Conservation (phyloP, 2,329 filamentous ascomycete genomes). For the Myriosclerotinia curreyana region DNA sequence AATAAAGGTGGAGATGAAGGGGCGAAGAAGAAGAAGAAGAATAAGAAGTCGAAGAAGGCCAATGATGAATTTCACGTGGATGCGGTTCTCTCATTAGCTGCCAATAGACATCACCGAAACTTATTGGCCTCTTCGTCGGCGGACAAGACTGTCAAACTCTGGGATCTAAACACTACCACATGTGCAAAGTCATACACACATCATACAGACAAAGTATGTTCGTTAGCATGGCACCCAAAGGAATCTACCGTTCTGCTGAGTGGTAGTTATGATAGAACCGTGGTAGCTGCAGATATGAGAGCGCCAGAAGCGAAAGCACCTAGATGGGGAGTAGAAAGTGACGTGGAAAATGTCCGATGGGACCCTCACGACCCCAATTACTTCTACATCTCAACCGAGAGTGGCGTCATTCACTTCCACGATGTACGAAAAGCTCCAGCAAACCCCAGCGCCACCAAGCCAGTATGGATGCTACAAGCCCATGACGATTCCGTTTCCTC, state of each 20-base stretch:
- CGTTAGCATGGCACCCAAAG: conserved; percentile 84
- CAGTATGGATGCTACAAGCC: conserved; percentile 91
- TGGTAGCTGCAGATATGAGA: conserved; percentile 95
- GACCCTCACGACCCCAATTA: conserved; percentile 88
- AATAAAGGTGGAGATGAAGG: conserved; percentile 49
- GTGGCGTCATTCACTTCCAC: conserved; percentile 87
- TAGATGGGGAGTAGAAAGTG: conserved; percentile 90
- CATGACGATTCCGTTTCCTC: conserved; percentile 89
- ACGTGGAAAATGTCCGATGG: conserved; percentile 91
- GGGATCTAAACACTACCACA: conserved; percentile 88
- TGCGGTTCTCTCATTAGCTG: conserved; percentile 83
- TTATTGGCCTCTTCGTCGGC: conserved; percentile 92
- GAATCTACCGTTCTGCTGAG: conserved; percentile 87
- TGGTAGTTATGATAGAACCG: conserved; percentile 91
- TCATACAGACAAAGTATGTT: conserved; percentile 97
- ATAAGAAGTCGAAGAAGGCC: conserved; percentile 83
- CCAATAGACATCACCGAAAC: conserved; percentile 91
- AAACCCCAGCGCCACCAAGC: conserved; percentile 71
- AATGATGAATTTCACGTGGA: conserved; percentile 95
- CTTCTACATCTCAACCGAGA: conserved; percentile 95
- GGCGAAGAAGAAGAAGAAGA: conserved; percentile 72
- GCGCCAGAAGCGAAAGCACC: conserved; percentile 78
- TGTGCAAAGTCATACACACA: conserved; percentile 95
- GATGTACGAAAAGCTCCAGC: conserved; percentile 76
- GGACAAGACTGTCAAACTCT: conserved; percentile 95